Evolutionary conservation across 164 flowering plant genomes (phyloP).

Genomic region (Liriodendron chinense): DNA sequence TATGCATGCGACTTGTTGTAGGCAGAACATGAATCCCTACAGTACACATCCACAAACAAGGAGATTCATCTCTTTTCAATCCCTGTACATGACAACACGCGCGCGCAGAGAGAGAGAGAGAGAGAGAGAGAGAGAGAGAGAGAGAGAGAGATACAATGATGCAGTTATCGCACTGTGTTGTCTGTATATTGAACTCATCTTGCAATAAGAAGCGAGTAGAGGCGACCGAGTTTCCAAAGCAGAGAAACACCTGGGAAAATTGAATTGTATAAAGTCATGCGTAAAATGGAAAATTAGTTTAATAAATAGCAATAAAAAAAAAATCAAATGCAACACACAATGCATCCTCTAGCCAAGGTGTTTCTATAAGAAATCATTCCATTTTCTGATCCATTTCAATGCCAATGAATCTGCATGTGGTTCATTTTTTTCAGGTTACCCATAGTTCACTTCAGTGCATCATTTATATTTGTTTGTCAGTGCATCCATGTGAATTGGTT

Average conservation of each 20-base stretch:
- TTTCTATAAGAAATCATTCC: no score
- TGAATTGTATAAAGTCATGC: neutral
- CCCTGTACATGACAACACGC: neutral
- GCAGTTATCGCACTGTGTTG: conserved; percentile 76
- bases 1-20: conserved; percentile 67
- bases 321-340: neutral
- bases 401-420: no score
- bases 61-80: neutral
- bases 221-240: conserved; percentile 70
- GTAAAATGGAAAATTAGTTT: neutral
- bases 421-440: no score
- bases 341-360: neutral
- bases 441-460: no score
- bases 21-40: conserved; percentile 79
- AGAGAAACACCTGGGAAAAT: conserved; percentile 46
- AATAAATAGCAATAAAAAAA: neutral
- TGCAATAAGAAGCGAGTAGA: conserved; percentile 76
- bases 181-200: conserved; percentile 80
- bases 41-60: neutral
- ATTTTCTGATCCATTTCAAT: no score
- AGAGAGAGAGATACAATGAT: conserved; percentile 51
- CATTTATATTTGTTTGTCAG: no score
- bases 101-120: neutral
- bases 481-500: no score
- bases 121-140: conserved; percentile 1